A percentile compares a stretch with the other conserved stretches of the same genome.
phyloP scores from a whole-genome alignment of 169 alveolate genomes.

The Plasmodium fragile region DNA sequence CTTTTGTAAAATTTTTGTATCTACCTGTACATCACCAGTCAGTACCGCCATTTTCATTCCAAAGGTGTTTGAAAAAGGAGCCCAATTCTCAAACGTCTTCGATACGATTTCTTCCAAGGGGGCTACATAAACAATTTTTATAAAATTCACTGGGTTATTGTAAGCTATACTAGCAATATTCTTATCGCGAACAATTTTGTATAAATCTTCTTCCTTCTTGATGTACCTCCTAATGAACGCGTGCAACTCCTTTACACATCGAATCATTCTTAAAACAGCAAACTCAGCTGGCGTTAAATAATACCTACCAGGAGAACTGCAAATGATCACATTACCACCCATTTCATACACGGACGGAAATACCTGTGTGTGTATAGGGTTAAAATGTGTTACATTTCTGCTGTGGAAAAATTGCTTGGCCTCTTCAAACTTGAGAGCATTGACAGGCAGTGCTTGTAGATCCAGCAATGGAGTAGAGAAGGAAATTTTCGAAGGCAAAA shows the following conservation, averaged over 20 bases:
- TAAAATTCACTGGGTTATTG: constrained; percentile 10
- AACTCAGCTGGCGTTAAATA: constrained; percentile 65
- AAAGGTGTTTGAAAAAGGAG: not conserved
- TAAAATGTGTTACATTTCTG: constrained; percentile 70
- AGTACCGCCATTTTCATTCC: constrained; percentile 78
- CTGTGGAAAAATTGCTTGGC: constrained; percentile 87
- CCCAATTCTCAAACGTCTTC: constrained; percentile 58
- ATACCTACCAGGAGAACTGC: constrained; percentile 76
- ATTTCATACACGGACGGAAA: constrained; percentile 79
- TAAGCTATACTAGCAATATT: constrained; percentile 5
- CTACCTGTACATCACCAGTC: constrained; percentile 91
- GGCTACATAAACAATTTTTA: constrained; percentile 66
- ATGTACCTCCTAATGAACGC: constrained; percentile 12
- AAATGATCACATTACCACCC: constrained; percentile 78
- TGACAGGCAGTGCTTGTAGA: constrained; percentile 94
- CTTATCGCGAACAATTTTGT: constrained; percentile 32
- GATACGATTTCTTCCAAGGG: constrained; percentile 57
- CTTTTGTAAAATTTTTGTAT: constrained; percentile 84
- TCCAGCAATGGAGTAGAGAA: constrained; percentile 96
- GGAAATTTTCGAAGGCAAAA: constrained; percentile 93
- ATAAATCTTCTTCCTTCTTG: constrained; percentile 14
- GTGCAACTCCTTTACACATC: constrained; percentile 1
- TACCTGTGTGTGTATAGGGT: constrained; percentile 81
- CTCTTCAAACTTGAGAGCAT: constrained; percentile 89
- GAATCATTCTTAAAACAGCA: not conserved